These are phyloP conservation scores for Colletotrichum costaricense DNA, from an alignment of 2,329 filamentous ascomycete species.

Conservation along the genomic window DNA sequence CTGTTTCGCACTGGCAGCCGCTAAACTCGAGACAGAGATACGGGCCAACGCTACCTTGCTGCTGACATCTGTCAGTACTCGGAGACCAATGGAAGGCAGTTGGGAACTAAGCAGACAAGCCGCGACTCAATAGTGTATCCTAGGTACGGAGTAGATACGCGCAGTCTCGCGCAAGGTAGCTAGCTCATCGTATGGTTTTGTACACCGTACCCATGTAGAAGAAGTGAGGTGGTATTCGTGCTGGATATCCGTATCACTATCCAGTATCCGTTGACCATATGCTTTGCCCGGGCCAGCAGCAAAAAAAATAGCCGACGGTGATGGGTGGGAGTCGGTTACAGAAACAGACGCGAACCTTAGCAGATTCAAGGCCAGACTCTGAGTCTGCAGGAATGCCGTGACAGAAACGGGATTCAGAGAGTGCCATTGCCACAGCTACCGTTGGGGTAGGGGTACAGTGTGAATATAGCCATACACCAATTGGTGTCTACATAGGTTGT, in stretches of 20 bases:
- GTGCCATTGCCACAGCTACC: not conserved
- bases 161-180: not conserved
- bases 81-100: not conserved
- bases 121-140: not conserved
- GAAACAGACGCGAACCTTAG: not conserved
- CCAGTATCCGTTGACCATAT: not conserved
- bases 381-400: not conserved
- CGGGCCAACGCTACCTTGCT: not conserved
- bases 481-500: not conserved
- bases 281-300: not conserved
- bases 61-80: not conserved
- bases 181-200: not conserved
- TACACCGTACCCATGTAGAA: not conserved
- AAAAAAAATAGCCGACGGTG: constrained; percentile 3
- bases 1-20: constrained; percentile 3
- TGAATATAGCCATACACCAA: not conserved
- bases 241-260: too few relatives aligned
- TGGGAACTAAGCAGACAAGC: too few relatives aligned
- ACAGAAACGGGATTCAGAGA: not conserved
- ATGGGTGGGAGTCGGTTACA: constrained; percentile 4
- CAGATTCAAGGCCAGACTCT: not conserved
- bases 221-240: not conserved
- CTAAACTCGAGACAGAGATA: constrained; percentile 7
- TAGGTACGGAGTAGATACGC: not conserved
- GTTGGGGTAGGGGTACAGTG: not conserved